phyloP scores from a whole-genome alignment of 129 eudicot species.

The Helichrysum umbraculigerum region DNA sequence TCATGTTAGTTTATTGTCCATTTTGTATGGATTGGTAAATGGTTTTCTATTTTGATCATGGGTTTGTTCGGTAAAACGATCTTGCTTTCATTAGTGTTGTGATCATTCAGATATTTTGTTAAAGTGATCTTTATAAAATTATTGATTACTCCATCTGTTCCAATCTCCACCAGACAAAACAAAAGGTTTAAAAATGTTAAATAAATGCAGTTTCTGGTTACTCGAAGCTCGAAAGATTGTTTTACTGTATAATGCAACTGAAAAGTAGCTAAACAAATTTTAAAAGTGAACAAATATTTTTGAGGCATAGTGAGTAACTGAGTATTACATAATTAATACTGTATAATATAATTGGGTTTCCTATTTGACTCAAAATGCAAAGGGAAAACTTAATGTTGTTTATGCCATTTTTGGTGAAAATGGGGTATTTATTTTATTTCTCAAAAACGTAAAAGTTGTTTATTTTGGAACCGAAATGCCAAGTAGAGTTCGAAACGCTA shows the following conservation, averaged over 20 bases:
- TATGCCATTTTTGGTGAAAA: conserved; percentile 14
- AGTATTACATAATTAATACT: too few species aligned
- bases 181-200: too few species aligned
- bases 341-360: too few species aligned
- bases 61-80: not conserved
- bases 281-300: too few species aligned
- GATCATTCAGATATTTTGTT: not conserved
- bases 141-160: too few species aligned
- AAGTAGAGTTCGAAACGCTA: conserved; percentile 5
- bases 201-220: too few species aligned
- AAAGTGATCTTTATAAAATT: not conserved
- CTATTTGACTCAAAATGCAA: too few species aligned
- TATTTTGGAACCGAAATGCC: not conserved
- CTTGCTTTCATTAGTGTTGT: too few species aligned
- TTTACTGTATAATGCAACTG: too few species aligned
- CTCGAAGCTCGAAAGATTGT: not conserved
- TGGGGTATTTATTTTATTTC: not conserved
- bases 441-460: not conserved
- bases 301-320: too few species aligned
- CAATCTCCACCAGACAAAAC: too few species aligned
- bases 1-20: conserved; percentile 41
- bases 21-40: not conserved
- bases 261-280: too few species aligned
- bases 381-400: not conserved
- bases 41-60: not conserved